These are phyloP conservation scores for Barnettozyma sucrosica DNA, from an alignment of 805 yeast genomes.

Conservation along the genomic window DNA sequence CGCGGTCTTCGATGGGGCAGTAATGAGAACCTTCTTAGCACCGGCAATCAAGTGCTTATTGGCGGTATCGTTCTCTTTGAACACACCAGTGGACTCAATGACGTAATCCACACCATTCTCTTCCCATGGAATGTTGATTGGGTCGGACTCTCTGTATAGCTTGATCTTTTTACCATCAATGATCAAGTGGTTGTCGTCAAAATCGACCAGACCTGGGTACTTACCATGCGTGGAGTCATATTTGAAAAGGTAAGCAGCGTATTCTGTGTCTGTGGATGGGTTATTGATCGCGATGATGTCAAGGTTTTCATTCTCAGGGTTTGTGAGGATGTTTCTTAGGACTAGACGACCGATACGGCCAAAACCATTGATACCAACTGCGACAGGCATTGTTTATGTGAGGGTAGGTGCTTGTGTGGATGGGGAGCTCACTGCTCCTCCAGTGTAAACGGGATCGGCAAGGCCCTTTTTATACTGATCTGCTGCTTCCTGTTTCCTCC, in stretches of 20 bases:
- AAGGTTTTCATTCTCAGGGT: conserved; percentile 36
- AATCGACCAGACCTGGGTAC: conserved; percentile 66
- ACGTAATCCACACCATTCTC: conserved; percentile 75
- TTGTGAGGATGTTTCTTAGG: conserved; percentile 69
- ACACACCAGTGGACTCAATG: conserved; percentile 92
- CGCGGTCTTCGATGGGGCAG: conserved; percentile 91
- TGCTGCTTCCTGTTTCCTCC: background rate
- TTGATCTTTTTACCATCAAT: conserved; percentile 64
- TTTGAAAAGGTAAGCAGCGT: conserved; percentile 94
- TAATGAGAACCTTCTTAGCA: conserved; percentile 91
- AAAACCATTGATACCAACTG: conserved; percentile 86
- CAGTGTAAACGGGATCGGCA: background rate
- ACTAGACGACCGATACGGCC: conserved; percentile 93
- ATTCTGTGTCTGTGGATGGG: conserved; percentile 84
- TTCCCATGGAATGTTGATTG: conserved; percentile 86
- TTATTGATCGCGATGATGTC: conserved; percentile 85
- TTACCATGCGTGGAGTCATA: conserved; percentile 91
- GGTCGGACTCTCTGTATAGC: conserved; percentile 79
- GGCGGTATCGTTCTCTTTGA: conserved; percentile 78
- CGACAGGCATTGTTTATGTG: conserved; percentile 17
- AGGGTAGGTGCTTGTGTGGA: background rate
- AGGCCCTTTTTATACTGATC: background rate
- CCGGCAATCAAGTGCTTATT: conserved; percentile 82
- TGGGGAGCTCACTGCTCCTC: too few species aligned
- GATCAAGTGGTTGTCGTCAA: conserved; percentile 52